phyloP scores from a whole-genome alignment of 2,329 filamentous ascomycete species.

The Cladosporium sp. region DNA sequence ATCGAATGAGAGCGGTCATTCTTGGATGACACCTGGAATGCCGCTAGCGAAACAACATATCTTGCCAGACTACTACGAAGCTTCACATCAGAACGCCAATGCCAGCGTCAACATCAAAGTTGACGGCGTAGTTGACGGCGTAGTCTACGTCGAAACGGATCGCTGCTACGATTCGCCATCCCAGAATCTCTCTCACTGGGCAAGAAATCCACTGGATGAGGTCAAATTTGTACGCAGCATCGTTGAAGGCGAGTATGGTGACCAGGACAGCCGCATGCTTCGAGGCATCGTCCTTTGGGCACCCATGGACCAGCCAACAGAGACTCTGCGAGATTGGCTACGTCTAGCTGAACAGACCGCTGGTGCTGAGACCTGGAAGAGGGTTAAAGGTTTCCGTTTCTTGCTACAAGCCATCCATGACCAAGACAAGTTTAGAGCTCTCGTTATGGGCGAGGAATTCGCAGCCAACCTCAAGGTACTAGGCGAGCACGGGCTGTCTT shows the following conservation, averaged over 20 bases:
- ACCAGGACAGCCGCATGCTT: constrained; percentile 51
- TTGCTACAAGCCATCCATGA: constrained; percentile 60
- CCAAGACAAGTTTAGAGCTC: constrained; percentile 30
- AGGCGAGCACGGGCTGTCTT: constrained; percentile 57
- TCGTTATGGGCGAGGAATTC: constrained; percentile 35
- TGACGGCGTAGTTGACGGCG: constrained; percentile 66
- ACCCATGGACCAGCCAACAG: constrained; percentile 65
- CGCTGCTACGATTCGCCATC: constrained; percentile 40
- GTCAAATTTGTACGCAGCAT: constrained; percentile 66
- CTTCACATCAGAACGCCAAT: constrained; percentile 24
- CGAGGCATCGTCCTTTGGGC: constrained; percentile 78
- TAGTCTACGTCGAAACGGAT: constrained; percentile 81
- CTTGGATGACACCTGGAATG: constrained; percentile 62
- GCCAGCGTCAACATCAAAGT: constrained; percentile 34
- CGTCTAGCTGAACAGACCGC: constrained; percentile 56
- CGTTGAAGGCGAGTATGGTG: constrained; percentile 50
- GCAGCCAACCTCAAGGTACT: constrained; percentile 55
- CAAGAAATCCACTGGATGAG: constrained; percentile 66
- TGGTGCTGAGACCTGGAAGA: constrained; percentile 58
- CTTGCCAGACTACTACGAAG: constrained; percentile 28
- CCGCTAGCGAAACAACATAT: constrained; percentile 63
- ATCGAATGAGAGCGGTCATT: constrained; percentile 57
- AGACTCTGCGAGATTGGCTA: constrained; percentile 63
- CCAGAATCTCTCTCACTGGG: constrained; percentile 48
- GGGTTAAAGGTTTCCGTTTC: constrained; percentile 76